Evolutionary conservation across 2,329 filamentous ascomycete species (phyloP), one percentile per base, ranked within the genome.

Genomic region (Parastagonospora nodorum): DNA sequence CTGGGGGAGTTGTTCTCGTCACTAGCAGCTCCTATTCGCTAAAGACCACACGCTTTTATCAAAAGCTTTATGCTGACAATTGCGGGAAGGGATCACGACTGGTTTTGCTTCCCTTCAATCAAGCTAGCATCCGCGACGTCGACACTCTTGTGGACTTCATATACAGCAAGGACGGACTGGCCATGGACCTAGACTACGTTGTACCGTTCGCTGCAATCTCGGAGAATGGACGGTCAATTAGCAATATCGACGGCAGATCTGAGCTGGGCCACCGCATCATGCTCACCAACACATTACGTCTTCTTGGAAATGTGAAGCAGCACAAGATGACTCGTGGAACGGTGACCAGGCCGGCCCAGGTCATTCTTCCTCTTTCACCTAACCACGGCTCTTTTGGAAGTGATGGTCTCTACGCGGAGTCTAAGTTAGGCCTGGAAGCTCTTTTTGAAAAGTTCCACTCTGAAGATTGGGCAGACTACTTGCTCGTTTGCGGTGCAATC

Each of bases 201-300:
- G 55, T 78, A 4, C 77, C 77, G 2, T 78, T 79, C 45, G 77
- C 76, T 1, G 77, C 77, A 1, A 62, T 77, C 10, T 52, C 70
- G 1, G 74, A 78, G 49, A 94, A 95, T 63, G 93, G 90, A 92
- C 57, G 58, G 60, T 92, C 99, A 75, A 97, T 99, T 2, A 71
- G 73, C 4, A 63, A 66, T 0, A 60, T 77, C 2, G 72, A 75
- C 2, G 55, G 57, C 1, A 63, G 57, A 42, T 72, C 69, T 0
- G 93, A 97, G 78, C 85, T 97, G 53, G 93, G 93, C 58, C 93
- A 97, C 75, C 89, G 93, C 58, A 96, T 97, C 78, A 97, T 97
- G 92, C 80, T 97, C 71, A 97, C 92, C 67, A 97, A 97, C 76
- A 81, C 96, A 4, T 80, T 97, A 57, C 90, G 93, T 63, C 86